These are phyloP conservation scores for Cryphonectria naterciae DNA, from an alignment of 2,329 filamentous ascomycete species.

Conservation along the genomic window DNA sequence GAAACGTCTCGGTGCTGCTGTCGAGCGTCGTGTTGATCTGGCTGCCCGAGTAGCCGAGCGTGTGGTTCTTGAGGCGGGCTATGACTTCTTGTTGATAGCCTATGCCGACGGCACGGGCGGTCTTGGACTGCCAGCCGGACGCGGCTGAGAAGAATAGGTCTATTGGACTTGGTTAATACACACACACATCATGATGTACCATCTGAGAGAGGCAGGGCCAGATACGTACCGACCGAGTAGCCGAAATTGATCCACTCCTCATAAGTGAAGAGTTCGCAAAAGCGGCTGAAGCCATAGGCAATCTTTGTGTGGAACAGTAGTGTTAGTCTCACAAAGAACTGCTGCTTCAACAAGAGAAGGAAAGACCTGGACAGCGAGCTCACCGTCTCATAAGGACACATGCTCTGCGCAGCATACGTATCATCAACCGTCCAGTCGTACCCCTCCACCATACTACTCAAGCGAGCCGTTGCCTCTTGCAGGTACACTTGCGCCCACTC, in stretches of 20 bases:
- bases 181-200: too few relatives aligned
- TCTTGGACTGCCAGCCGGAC: slow-evolving; percentile 66
- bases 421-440: slow-evolving; percentile 68
- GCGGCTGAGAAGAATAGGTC: slow-evolving; percentile 66
- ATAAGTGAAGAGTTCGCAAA: slow-evolving; percentile 76
- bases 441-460: slow-evolving; percentile 57
- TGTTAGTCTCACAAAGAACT: slow-evolving; percentile 19
- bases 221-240: slow-evolving; percentile 59
- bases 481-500: slow-evolving; percentile 71
- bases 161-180: slow-evolving; percentile 8
- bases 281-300: slow-evolving; percentile 74
- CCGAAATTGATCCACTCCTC: slow-evolving; percentile 75
- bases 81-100: slow-evolving; percentile 75
- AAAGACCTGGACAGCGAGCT: slow-evolving; percentile 13
- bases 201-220: neutral
- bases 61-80: slow-evolving; percentile 71
- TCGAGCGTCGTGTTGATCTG: slow-evolving; percentile 74
- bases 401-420: slow-evolving; percentile 68
- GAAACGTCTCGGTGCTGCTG: slow-evolving; percentile 70
- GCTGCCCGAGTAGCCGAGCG: slow-evolving; percentile 59
- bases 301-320: slow-evolving; percentile 44
- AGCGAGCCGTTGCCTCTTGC: slow-evolving; percentile 62
- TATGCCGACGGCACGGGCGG: slow-evolving; percentile 72
- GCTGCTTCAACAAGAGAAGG: neutral
- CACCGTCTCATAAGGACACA: slow-evolving; percentile 77